phyloP scores from a whole-genome alignment of 371 early-diverging fungal species.

The Mucor racemosus region DNA sequence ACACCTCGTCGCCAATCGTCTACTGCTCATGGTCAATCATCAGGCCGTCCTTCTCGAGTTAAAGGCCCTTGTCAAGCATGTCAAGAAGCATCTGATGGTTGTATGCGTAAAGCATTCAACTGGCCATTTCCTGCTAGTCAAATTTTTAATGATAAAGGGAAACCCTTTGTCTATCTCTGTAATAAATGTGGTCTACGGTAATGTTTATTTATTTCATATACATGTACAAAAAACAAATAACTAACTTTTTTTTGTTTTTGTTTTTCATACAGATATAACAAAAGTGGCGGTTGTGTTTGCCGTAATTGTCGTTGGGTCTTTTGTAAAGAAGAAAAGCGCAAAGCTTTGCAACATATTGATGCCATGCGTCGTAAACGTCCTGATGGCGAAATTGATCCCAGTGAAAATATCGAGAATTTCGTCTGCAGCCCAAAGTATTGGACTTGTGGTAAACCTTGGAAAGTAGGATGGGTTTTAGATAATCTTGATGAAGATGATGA shows the following conservation, averaged over 20 bases:
- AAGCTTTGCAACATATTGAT: conserved; percentile 49
- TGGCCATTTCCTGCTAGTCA: conserved; percentile 53
- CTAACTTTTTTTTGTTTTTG: background rate
- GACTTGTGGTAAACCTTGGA: conserved; percentile 53
- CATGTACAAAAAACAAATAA: background rate
- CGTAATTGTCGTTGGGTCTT: conserved; percentile 56
- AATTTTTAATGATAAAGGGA: conserved; percentile 47
- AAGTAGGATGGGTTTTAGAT: conserved; percentile 52
- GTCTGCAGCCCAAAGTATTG: conserved; percentile 55
- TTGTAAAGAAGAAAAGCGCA: conserved; percentile 58
- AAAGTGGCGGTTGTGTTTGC: conserved; percentile 56
- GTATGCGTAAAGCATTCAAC: conserved; percentile 58
- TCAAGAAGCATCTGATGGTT: conserved; percentile 50
- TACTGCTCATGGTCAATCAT: conserved; percentile 19
- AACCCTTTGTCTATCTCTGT: conserved; percentile 53
- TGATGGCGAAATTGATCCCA: conserved; percentile 38
- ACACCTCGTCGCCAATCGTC: conserved; percentile 16
- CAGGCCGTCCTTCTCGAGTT: conserved; percentile 45
- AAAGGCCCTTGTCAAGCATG: conserved; percentile 58
- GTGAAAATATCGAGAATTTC: conserved; percentile 50
- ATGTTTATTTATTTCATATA: conserved; percentile 4
- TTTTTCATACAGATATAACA: conserved; percentile 42
- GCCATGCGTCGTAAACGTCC: conserved; percentile 46
- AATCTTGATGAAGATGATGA: conserved; percentile 29
- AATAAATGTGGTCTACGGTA: conserved; percentile 62